These are phyloP conservation scores for Silybum marianum DNA, from an alignment of 129 eudicot species.

Conservation along the genomic window DNA sequence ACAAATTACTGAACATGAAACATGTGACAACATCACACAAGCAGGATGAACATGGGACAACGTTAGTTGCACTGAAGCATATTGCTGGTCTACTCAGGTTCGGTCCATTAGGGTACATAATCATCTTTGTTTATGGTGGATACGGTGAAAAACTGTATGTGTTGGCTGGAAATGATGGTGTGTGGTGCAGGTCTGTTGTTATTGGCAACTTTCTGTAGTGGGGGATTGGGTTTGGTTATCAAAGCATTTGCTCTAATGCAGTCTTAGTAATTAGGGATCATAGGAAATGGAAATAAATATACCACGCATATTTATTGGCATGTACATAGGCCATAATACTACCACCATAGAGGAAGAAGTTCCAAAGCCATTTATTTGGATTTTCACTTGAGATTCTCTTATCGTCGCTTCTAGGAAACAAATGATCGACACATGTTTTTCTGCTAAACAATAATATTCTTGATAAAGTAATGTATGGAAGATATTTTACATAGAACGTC, in stretches of 20 bases:
- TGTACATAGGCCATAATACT: background rate
- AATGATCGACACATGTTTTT: background rate
- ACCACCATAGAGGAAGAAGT: background rate
- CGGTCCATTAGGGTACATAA: background rate
- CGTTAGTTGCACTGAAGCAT: background rate
- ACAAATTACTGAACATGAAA: background rate
- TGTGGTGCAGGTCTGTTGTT: background rate
- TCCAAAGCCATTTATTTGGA: background rate
- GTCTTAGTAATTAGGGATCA: background rate
- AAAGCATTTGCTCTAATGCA: background rate
- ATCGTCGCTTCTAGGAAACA: background rate
- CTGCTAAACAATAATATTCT: background rate
- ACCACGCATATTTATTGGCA: background rate
- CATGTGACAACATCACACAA: background rate
- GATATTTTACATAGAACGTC: background rate
- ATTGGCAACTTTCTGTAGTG: background rate
- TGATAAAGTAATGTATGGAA: constrained; percentile 3
- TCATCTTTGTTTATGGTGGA: background rate
- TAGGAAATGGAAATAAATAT: background rate
- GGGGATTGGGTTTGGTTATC: background rate
- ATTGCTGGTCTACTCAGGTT: background rate
- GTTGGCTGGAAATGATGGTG: background rate
- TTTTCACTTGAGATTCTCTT: background rate
- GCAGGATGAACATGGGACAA: background rate
- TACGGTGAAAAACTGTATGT: background rate